Conservation (phyloP, 441 rosid species). For the Breynia disticha region DNA sequence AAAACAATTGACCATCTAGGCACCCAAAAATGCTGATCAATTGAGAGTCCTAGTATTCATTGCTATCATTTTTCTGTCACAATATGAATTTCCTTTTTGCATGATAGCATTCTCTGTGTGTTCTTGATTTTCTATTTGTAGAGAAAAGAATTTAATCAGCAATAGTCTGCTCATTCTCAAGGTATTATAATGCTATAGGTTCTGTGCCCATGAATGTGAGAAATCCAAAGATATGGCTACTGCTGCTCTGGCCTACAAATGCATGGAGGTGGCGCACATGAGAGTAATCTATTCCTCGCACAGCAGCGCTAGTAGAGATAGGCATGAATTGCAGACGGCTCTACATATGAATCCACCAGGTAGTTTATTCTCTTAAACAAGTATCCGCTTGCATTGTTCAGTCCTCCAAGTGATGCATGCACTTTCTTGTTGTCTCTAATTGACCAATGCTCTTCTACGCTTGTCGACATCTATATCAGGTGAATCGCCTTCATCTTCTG, state of each 20-base stretch:
- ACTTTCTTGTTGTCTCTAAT: too few relatives aligned
- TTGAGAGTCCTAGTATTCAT: too few relatives aligned
- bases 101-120: too few relatives aligned
- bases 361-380: slow-evolving; percentile 14
- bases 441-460: slow-evolving; percentile 18
- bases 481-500: slow-evolving; percentile 99
- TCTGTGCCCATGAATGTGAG: slow-evolving; percentile 94
- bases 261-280: slow-evolving; percentile 89
- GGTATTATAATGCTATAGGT: slow-evolving; percentile 38
- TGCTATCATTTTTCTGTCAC: too few relatives aligned
- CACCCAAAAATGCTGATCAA: too few relatives aligned
- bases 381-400: too few relatives aligned
- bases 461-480: slow-evolving; percentile 38
- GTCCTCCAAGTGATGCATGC: too few relatives aligned
- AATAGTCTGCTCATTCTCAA: slow-evolving; percentile 3
- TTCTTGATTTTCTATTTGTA: background rate
- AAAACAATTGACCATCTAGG: too few relatives aligned
- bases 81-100: too few relatives aligned
- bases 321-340: slow-evolving; percentile 58
- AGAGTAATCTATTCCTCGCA: slow-evolving; percentile 71
- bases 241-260: slow-evolving; percentile 96
- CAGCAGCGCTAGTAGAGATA: slow-evolving; percentile 56
- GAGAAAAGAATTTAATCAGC: background rate
- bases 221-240: slow-evolving; percentile 79
- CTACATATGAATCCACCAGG: slow-evolving; percentile 84